phyloP scores from a whole-genome alignment of 176 grass and related monocot species.

The Cocos nucifera region DNA sequence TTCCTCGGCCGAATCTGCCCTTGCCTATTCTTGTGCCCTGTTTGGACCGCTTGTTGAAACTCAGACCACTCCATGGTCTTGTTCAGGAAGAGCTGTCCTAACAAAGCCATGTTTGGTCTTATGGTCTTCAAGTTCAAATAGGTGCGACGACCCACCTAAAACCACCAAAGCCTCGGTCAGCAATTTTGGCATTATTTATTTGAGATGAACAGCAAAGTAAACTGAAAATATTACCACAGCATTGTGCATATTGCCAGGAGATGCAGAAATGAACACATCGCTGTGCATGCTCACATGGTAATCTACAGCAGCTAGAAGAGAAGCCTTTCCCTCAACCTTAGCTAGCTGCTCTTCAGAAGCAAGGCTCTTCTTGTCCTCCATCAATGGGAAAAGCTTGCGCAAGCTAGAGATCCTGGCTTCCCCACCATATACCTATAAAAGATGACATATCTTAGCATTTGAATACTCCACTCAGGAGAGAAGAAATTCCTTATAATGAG shows the following conservation, averaged over 20 bases:
- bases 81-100: conserved; percentile 75
- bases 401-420: conserved; percentile 70
- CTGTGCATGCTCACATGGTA: conserved; percentile 76
- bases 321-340: conserved; percentile 72
- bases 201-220: not conserved
- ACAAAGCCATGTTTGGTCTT: conserved; percentile 83
- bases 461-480: not conserved
- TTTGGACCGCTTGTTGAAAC: conserved; percentile 52
- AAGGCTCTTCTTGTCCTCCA: conserved; percentile 86
- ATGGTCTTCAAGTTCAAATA: conserved; percentile 77
- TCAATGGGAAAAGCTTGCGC: conserved; percentile 60
- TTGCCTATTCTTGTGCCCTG: conserved; percentile 70
- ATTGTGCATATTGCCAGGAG: conserved; percentile 95
- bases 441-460: conserved; percentile 13
- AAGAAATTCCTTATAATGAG: conserved; percentile 1
- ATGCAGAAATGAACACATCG: conserved; percentile 81
- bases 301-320: conserved; percentile 81
- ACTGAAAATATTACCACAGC: conserved; percentile 53
- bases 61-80: conserved; percentile 67
- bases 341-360: conserved; percentile 52
- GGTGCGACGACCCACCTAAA: conserved; percentile 68
- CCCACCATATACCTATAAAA: conserved; percentile 68
- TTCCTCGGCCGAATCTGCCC: conserved; percentile 83
- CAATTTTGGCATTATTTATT: not conserved
- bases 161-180: conserved; percentile 14